Conservation (phyloP, 495 filamentous ascomycete genomes). For the Cudoniella acicularis region DNA sequence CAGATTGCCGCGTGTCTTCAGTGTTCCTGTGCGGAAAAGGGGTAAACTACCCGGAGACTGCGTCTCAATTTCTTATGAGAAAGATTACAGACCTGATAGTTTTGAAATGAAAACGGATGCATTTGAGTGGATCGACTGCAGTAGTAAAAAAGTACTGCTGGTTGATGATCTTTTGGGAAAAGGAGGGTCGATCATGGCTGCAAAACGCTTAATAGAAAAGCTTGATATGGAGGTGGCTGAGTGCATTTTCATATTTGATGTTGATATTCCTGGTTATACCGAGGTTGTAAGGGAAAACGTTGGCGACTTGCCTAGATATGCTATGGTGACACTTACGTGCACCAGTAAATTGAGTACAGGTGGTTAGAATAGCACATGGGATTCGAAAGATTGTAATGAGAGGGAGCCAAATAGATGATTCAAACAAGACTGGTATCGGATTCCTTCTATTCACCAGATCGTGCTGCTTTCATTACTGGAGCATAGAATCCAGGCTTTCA, state of each 20-base stretch:
- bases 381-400: too few species aligned
- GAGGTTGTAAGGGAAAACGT: constrained; percentile 6
- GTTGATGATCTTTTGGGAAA: constrained; percentile 19
- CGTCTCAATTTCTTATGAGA: constrained; percentile 3
- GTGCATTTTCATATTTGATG: constrained; percentile 15
- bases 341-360: too few species aligned
- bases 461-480: constrained; percentile 51
- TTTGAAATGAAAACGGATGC: constrained; percentile 23
- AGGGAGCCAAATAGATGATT: too few species aligned
- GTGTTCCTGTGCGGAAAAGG: constrained; percentile 15
- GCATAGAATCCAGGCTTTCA: constrained; percentile 84
- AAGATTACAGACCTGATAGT: constrained; percentile 15
- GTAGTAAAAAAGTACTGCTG: constrained; percentile 15
- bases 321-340: constrained; percentile 18
- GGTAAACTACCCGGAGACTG: constrained; percentile 15
- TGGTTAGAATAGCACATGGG: too few species aligned
- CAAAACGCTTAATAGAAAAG: constrained; percentile 9
- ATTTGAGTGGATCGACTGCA: constrained; percentile 13
- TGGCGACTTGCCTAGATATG: constrained; percentile 14
- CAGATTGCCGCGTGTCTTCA: constrained; percentile 9
- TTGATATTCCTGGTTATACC: constrained; percentile 12
- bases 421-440: background rate
- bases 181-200: constrained; percentile 15
- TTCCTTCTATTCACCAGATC: background rate
- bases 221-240: constrained; percentile 16